Conservation (phyloP, 257 asterid species). For the Gentiana straminea region DNA sequence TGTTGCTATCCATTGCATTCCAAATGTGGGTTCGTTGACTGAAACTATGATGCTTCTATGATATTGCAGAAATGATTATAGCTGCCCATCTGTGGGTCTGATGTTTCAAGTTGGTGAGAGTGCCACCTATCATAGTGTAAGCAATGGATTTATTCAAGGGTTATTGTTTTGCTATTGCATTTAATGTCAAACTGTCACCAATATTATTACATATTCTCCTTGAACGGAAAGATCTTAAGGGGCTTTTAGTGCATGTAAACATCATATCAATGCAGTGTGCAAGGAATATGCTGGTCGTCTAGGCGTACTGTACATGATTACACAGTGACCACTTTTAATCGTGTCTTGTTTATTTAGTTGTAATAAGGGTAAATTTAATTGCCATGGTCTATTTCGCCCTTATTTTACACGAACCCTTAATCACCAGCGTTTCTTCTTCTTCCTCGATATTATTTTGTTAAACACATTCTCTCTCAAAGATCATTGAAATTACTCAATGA, state of each 20-base stretch:
- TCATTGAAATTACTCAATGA: too few relatives aligned
- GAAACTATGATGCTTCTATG: slow-evolving; percentile 7
- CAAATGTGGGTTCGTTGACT: not conserved
- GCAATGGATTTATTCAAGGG: slow-evolving; percentile 10
- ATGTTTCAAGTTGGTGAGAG: slow-evolving; percentile 84
- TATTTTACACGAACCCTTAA: too few relatives aligned
- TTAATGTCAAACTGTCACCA: too few relatives aligned
- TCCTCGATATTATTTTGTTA: too few relatives aligned
- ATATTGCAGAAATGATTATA: slow-evolving; percentile 49
- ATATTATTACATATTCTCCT: not conserved
- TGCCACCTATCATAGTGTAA: slow-evolving; percentile 68
- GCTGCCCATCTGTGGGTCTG: slow-evolving; percentile 71
- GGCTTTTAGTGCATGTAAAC: not conserved
- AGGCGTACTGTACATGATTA: not conserved
- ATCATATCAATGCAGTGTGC: too few relatives aligned
- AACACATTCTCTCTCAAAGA: too few relatives aligned
- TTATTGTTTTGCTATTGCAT: too few relatives aligned
- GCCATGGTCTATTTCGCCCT: too few relatives aligned
- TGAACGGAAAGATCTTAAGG: not conserved
- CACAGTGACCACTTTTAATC: too few relatives aligned
- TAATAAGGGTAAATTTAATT: too few relatives aligned
- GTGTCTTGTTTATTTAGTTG: too few relatives aligned
- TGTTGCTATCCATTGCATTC: not conserved
- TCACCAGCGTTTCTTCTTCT: too few relatives aligned
- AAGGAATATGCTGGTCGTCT: not conserved